Base-by-base conservation (phyloP, 139 green algal genomes). In the Desmodesmus armatus region DNA sequence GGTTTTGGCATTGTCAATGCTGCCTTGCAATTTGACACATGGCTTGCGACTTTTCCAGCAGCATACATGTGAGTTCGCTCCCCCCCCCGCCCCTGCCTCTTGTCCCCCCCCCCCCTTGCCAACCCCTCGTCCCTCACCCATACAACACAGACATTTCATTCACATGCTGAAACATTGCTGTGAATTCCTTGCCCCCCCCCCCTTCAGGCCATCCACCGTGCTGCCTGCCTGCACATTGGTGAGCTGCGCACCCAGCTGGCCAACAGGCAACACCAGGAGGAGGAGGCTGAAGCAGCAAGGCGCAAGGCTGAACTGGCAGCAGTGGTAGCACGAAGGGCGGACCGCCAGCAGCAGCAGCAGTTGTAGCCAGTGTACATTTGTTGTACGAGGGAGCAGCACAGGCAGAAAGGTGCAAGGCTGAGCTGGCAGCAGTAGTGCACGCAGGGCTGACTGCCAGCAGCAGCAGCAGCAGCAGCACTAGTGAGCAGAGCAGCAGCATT, bases 181-280 rank as follows among this genome's bases (percentile, higher is more conserved):
- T 19, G 17, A n/a, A 19, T 33, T 39, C 27, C 27, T 3, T 19
- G 33, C 13, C 27, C 25, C 25, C 71, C 60, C 25, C 37, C 27
- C 37, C 19, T 40, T 31, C 73, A 80, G 73, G 17, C 65, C 9
- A 33, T 80, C 25, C 80, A 86, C 51, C 72, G 80, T 21, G 49
- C 35, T n/a, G 35, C 67, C 21, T 51, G 80, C 37, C 23, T 47
- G 25, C 49, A 27, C 25, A 41, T 86, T 21, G 21, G 47, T 19
- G 80, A 86, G 31, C 49, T 43, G 9, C 51, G 80, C 29, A 58
- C 80, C 5, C 39, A 63, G 49, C 65, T 86, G 80, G 80, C 80
- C 4, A 53, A 47, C 31, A 21, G 41, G 69, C 80, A 79, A 31
- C 51, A 78, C 37, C 69, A 62, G 35, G 15, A 78, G 40, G 44